A percentile compares a stretch with the other conserved stretches of the same genome.
Conservation (phyloP, 2,329 filamentous ascomycete genomes). For the Bipolaris zeicola region DNA sequence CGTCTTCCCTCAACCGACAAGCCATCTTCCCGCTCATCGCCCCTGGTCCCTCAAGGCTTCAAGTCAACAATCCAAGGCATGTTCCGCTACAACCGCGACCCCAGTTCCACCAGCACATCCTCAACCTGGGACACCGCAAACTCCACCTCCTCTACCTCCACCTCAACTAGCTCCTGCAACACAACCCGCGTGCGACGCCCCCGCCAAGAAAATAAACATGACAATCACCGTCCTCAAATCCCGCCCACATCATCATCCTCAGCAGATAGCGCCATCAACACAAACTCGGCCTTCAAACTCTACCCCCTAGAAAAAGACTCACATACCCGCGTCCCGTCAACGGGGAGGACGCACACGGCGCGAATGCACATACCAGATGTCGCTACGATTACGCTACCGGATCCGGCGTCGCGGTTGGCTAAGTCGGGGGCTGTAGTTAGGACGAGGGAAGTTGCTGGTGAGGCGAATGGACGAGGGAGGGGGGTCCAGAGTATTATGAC, state of each 20-base stretch:
- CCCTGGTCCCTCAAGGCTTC: slow-evolving; percentile 32
- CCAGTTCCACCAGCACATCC: slow-evolving; percentile 41
- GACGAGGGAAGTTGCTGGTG: neutral
- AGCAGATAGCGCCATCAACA: no score
- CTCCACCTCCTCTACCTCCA: neutral
- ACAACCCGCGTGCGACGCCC: slow-evolving; percentile 12
- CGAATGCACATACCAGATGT: no score
- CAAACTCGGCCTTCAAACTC: no score
- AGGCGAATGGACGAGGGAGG: neutral
- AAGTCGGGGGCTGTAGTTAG: neutral
- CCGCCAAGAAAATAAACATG: neutral
- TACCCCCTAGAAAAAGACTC: no score
- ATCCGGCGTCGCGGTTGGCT: no score
- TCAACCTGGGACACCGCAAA: slow-evolving; percentile 23
- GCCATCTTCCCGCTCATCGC: slow-evolving; percentile 18
- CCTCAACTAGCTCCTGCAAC: slow-evolving; percentile 32
- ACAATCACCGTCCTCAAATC: neutral
- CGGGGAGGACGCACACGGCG: no score
- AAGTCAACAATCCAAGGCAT: slow-evolving; percentile 37
- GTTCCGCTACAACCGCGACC: slow-evolving; percentile 36
- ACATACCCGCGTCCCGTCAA: no score
- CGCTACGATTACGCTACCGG: no score
- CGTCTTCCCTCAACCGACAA: slow-evolving; percentile 26
- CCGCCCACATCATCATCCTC: no score
- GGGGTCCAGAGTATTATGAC: slow-evolving; percentile 34